Conservation (phyloP, 2,329 filamentous ascomycete genomes). For the Xylariales sp. region DNA sequence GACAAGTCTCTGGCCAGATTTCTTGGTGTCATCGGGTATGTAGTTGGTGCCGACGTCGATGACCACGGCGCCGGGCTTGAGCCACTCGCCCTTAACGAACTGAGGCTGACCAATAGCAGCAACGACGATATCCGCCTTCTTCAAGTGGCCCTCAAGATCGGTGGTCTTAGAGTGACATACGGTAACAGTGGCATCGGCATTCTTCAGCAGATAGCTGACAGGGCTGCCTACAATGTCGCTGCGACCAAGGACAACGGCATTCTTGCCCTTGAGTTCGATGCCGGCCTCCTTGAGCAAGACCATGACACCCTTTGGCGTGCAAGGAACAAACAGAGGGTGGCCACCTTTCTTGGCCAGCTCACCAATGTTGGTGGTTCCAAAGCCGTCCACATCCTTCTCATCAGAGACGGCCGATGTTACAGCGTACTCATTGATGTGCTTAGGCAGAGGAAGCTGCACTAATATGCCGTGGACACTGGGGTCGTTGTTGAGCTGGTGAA, state of each 20-base stretch:
- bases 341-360: constrained; percentile 95
- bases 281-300: constrained; percentile 80
- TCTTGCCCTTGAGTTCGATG: constrained; percentile 80
- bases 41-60: constrained; percentile 99
- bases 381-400: constrained; percentile 97
- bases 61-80: constrained; percentile 91
- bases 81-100: constrained; percentile 91
- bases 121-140: constrained; percentile 82
- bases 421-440: constrained; percentile 83
- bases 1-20: constrained; percentile 87
- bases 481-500: constrained; percentile 82
- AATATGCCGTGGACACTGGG: constrained; percentile 83
- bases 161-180: constrained; percentile 89
- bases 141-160: constrained; percentile 68
- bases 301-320: constrained; percentile 97
- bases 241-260: constrained; percentile 88
- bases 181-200: constrained; percentile 94
- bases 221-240: constrained; percentile 98
- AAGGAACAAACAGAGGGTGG: constrained; percentile 83
- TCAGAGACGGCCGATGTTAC: constrained; percentile 87
- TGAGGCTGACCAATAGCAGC: constrained; percentile 84
- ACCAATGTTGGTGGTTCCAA: constrained; percentile 90
- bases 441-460: constrained; percentile 87
- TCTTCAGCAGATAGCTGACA: constrained; percentile 91
- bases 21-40: constrained; percentile 81